Evolutionary conservation across 805 yeast species (phyloP), one percentile per base, ranked within the genome.

Genomic region (Myxozyma neglecta): DNA sequence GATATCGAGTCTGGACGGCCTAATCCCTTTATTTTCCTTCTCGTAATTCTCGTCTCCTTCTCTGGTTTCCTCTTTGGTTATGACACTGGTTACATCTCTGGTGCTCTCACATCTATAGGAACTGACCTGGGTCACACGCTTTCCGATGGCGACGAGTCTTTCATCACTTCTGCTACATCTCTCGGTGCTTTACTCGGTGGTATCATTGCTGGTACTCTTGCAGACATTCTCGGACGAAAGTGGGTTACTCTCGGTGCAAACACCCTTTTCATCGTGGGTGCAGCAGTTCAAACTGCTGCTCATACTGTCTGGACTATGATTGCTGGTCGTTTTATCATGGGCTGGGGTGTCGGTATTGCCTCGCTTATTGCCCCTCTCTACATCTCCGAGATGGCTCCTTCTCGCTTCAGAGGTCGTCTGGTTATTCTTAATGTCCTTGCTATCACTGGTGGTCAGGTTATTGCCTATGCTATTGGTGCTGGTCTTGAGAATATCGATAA

Each of bases 31-130:
- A 59, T 69, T 37, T 69, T 68, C 53, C 44, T 69, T 29, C 63
- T 69, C 20, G 63, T 71, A 24, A 57, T 63, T 14, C 65, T 69
- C 14, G 85, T 97, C 0, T 91, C 97, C 7, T 87, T 93, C 65
- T 91, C 97, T 0, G 98, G 98, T 1, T 90, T 92, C 76, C 85
- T 93, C 90, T 93, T 93, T 76, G 99, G 99, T 68, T 93, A 93
- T 72, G 99, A 93, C 74, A 93, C 98, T 0, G 98, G 98, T 68
- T 93, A 93, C 75, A 92, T 93, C 46, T 93, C 98, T 3, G 86
- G 96, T 18, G 97, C 97, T 0, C 80, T 93, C 70, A 96, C 92
- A 20, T 85, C 91, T 42, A 85, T 93, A 52, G 91, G 92, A 11
- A 83, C 85, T 5, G 96, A 89, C 72, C 81, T 93, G 64, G 76